These are phyloP conservation scores for Hypoxylon perforatum DNA, from an alignment of 495 filamentous ascomycete genomes.

Conservation along the genomic window DNA sequence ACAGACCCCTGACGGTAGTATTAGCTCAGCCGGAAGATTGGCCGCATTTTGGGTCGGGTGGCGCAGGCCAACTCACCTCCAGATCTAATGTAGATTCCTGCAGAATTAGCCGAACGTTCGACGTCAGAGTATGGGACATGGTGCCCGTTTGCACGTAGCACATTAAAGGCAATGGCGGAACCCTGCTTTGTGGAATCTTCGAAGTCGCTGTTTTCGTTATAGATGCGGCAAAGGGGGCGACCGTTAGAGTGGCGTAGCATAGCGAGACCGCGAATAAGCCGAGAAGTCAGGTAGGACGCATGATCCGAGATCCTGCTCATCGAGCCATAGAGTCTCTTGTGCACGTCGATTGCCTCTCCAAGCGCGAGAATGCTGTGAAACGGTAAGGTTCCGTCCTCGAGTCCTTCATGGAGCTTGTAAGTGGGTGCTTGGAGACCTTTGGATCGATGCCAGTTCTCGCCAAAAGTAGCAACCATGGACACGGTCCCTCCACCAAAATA, in stretches of 20 bases:
- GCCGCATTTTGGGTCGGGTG: conserved; percentile 47
- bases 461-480: conserved; percentile 70
- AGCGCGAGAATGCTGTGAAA: conserved; percentile 82
- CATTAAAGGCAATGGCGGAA: conserved; percentile 77
- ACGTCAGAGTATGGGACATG: conserved; percentile 69
- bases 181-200: conserved; percentile 71
- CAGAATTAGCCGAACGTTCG: conserved; percentile 69
- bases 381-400: conserved; percentile 84
- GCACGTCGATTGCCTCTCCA: conserved; percentile 73
- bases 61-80: conserved; percentile 64
- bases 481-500: conserved; percentile 87
- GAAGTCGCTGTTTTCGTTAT: conserved; percentile 66
- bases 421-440: conserved; percentile 58
- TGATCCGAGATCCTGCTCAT: conserved; percentile 73
- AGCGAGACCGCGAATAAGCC: conserved; percentile 62
- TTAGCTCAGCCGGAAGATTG: conserved; percentile 61
- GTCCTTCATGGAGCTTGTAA: conserved; percentile 67
- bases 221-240: conserved; percentile 65
- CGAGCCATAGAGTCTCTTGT: conserved; percentile 68
- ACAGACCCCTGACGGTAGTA: conserved; percentile 56
- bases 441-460: conserved; percentile 71
- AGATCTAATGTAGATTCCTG: conserved; percentile 73
- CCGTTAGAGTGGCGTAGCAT: conserved; percentile 71
- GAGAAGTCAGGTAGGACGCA: conserved; percentile 64
- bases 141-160: conserved; percentile 63